Base-by-base conservation (phyloP, 2,329 filamentous ascomycete genomes). In the Nigrograna mackinnonii region DNA sequence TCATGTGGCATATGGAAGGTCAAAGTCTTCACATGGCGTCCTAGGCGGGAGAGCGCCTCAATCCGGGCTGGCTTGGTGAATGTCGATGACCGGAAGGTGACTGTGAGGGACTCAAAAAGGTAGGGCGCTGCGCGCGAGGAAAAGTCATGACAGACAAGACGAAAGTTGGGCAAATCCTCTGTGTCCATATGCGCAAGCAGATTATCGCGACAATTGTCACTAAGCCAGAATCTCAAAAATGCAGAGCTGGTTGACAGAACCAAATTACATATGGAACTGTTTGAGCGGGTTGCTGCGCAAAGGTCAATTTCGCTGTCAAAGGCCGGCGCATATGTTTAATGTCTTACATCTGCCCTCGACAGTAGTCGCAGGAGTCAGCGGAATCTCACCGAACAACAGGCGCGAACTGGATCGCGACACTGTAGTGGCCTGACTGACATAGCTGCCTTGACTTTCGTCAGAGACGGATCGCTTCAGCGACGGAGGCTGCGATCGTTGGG, bases 1-100 rank as follows among this genome's bases (percentile, higher is more conserved):
- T 82, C 83, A 69, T 95, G 89, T 20, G 88, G 80, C 54, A 95
- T 80, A 62, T 78, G 79, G 71, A 96, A 95, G 43, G 81, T 87
- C 40, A 95, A 76, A 45, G 85, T 85, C 68, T 89, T 84, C 57
- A 95, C 80, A 67, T 92, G 83, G 54, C 84, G 84, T 43, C 90
- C 91, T 57, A 96, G 84, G 47, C 87, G 79, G 46, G 84, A 80
- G 43, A 96, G 77, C 18, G 89, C 89, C 46, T 86, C 82, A 53
- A 94, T 77, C 37, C 87, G 81, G 49, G 82, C 79, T 22, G 85
- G 82, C 56, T 84, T 85, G 38, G 87, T 91, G 64, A 95, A 91
- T 44, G 85, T 85, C 59, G 79, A 86, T 37, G 88, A 75, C 21
- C 82, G 81, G 71, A 91, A 91, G 55, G 82, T 87, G 61, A 89